phyloP scores from a whole-genome alignment of 768 basidiomycete genomes.

The Rhodosporidiobolus odoratus region DNA sequence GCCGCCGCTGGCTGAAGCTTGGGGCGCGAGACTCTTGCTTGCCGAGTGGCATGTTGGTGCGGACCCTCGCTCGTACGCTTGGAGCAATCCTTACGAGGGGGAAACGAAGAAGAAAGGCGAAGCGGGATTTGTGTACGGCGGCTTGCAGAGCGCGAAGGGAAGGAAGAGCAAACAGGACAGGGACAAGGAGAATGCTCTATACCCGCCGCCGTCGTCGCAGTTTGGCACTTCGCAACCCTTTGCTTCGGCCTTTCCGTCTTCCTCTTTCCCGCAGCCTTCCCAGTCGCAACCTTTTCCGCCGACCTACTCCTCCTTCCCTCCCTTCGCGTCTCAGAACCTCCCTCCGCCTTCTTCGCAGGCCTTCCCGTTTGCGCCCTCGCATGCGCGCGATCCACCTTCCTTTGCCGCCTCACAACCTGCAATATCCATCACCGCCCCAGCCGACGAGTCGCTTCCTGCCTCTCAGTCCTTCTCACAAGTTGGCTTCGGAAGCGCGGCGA shows the following conservation, averaged over 20 bases:
- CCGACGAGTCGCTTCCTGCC: background rate
- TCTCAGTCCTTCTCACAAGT: background rate
- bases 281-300: constrained; percentile 19
- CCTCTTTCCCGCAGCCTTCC: background rate
- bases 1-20: background rate
- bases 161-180: background rate
- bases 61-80: constrained; percentile 27
- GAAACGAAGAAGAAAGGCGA: constrained; percentile 25
- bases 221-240: background rate
- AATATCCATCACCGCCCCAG: constrained; percentile 10
- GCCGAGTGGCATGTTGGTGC: constrained; percentile 37
- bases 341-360: background rate
- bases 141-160: background rate
- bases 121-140: too few relatives aligned
- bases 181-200: background rate
- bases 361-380: background rate
- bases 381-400: constrained; percentile 5
- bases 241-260: background rate
- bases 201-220: background rate
- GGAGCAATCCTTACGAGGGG: constrained; percentile 34
- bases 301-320: constrained; percentile 7
- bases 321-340: background rate
- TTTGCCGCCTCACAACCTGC: constrained; percentile 20
- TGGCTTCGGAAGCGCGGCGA: constrained; percentile 11
- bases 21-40: constrained; percentile 23